These are phyloP conservation scores for Pontederia crassipes DNA, from an alignment of 176 grass and related monocot species.

Conservation along the genomic window DNA sequence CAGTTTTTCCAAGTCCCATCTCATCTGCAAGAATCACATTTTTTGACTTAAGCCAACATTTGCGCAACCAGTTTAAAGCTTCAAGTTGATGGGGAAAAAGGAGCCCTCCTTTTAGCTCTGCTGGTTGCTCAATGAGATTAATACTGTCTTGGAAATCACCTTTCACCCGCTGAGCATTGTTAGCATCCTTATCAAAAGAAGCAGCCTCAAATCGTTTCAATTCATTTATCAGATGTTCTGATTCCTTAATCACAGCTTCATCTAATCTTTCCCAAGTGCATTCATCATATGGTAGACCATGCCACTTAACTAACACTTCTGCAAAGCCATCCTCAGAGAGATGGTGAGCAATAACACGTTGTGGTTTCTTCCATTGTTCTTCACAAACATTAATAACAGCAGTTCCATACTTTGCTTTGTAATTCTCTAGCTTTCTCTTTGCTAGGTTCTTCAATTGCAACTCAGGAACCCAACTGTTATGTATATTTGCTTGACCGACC, in stretches of 20 bases:
- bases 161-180: conserved; percentile 29
- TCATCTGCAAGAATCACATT: conserved; percentile 99
- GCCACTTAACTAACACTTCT: conserved; percentile 94
- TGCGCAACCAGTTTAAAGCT: conserved; percentile 98
- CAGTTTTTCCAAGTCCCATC: conserved; percentile 98
- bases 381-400: conserved; percentile 84
- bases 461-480: conserved; percentile 90
- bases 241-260: conserved; percentile 66
- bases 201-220: conserved; percentile 64
- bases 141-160: conserved; percentile 47
- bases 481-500: conserved; percentile 84
- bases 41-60: conserved; percentile 87
- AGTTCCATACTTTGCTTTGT: conserved; percentile 79
- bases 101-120: conserved; percentile 76
- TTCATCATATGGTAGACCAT: conserved; percentile 76
- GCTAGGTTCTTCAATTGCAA: conserved; percentile 64
- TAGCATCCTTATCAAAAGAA: conserved; percentile 51
- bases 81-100: conserved; percentile 97
- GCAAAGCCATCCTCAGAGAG: conserved; percentile 34
- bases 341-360: conserved; percentile 59
- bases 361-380: conserved; percentile 88
- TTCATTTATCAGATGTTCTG: conserved; percentile 58
- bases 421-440: conserved; percentile 97
- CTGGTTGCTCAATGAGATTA: conserved; percentile 69
- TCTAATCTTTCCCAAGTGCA: conserved; percentile 97